These are phyloP conservation scores for Cyberlindnera saturnus DNA, from an alignment of 805 yeast species.

Conservation along the genomic window DNA sequence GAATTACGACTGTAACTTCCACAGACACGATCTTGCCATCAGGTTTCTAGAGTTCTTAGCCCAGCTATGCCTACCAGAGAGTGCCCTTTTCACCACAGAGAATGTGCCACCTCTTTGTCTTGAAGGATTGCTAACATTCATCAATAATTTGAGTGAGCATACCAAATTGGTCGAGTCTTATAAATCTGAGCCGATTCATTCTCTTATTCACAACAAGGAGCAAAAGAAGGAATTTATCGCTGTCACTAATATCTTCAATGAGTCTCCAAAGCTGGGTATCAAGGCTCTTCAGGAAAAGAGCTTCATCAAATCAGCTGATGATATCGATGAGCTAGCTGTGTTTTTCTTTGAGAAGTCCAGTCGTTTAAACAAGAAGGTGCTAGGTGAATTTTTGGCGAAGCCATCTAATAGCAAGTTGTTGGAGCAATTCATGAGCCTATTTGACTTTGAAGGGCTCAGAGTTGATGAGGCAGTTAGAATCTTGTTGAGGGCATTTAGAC, in stretches of 20 bases:
- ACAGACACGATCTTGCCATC: slow-evolving; percentile 70
- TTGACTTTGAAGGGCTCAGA: slow-evolving; percentile 72
- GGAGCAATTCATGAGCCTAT: slow-evolving; percentile 55
- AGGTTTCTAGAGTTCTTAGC: slow-evolving; percentile 66
- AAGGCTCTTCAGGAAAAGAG: slow-evolving; percentile 56
- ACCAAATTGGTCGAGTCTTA: slow-evolving; percentile 22
- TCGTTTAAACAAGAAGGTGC: slow-evolving; percentile 75
- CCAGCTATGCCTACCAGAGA: slow-evolving; percentile 76
- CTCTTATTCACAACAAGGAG: slow-evolving; percentile 28
- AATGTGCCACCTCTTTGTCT: slow-evolving; percentile 90
- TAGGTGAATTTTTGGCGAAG: slow-evolving; percentile 84
- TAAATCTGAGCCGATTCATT: slow-evolving; percentile 9
- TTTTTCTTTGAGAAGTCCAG: slow-evolving; percentile 77
- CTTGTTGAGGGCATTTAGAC: slow-evolving; percentile 73
- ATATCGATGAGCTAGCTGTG: slow-evolving; percentile 57
- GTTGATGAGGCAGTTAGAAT: slow-evolving; percentile 92
- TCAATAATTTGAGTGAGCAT: slow-evolving; percentile 54
- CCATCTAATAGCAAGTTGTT: slow-evolving; percentile 58
- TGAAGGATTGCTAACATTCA: slow-evolving; percentile 74
- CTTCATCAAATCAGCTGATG: slow-evolving; percentile 48
- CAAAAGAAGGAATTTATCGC: slow-evolving; percentile 69
- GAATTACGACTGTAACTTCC: slow-evolving; percentile 87
- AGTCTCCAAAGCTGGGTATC: slow-evolving; percentile 73
- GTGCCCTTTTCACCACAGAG: slow-evolving; percentile 72
- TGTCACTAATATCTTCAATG: slow-evolving; percentile 72